Base-by-base conservation (phyloP, 352 stramenopile species). In the Lagenidium sp. region DNA sequence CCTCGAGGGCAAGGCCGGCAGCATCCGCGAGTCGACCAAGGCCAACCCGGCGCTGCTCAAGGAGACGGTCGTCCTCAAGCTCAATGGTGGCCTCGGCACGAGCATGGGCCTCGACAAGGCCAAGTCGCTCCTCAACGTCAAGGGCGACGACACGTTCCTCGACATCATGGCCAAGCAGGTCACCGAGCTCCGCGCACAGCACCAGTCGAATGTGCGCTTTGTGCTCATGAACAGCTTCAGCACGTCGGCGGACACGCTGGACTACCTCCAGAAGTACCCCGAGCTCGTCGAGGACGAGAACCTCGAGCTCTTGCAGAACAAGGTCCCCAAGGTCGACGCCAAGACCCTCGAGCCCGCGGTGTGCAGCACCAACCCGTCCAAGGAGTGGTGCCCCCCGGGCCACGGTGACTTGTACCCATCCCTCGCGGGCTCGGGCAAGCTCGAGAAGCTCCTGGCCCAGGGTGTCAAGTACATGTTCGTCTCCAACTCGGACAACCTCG, bases 231-330 rank as follows among this genome's bases (percentile, higher is more conserved):
- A 93, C 74, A 85, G 68, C 44, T 93, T 93, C 57, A 91, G 78
- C 65, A 93, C 81, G 23, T 88, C 73, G 46, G 57, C 71, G 15
- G 81, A 93, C 55, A 93, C 81, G 29, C 63, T 93, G 20, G 81
- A 93, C 51, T 93, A 91, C 55, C 58, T 93, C 41, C 57, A 82
- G 39, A 93, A 93, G 74, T 93, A 93, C 63, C 78, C 81, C 3
- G 81, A 93, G 60, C 66, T 98, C 29, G 75, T 92, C 16, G 84
- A 86, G 30, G 95, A 98, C 57, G 80, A 96, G 31, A 93, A 95
- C 49, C 71, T 99, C 16, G 95, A 99, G 79, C 91, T 99, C 54
- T 57, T 99, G 41, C 95, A 99, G 73, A 98, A 98, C 71, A 99
- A 99, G 77, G 94, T 98, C 34, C 94, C 94, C 25, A 98, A 98